Base-by-base conservation (phyloP, 2,329 filamentous ascomycete genomes). In the Neonectria punicea region DNA sequence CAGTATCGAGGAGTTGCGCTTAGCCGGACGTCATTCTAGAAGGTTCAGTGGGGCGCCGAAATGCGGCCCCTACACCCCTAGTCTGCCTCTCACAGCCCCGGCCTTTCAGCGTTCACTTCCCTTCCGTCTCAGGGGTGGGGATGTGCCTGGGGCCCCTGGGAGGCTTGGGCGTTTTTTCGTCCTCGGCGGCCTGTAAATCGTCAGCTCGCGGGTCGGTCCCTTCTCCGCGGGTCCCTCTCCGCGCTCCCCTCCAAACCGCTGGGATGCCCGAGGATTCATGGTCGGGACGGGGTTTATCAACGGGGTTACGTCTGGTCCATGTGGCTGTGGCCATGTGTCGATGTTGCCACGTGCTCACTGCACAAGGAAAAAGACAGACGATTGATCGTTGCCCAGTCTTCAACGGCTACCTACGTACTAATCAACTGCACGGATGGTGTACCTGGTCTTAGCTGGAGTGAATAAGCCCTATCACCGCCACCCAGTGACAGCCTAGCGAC, bases 11-110 rank as follows among this genome's bases (percentile, higher is more conserved):
- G 75, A 54, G 56, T 74, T 82, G 78, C 77, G 76, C 53, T 67
- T 80, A 81, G 65, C 61, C 70, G 63, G 60, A 71, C 58, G 70
- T 61, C 73, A 73, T 82, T 82, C 81, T 81, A 80, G 81, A 82
- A 82, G 78, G 71, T 82, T 82, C 80, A 78, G 80, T 82, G 80
- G 80, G 78, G 73, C 75, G 44, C 36, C 28, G 22, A n/a, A 43
- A 20, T 30, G 25, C 28, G 25, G 47, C 8, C 47, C 46, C 44
- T 47, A 49, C 44, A 13, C 16, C 46, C 46, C 46, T 16, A 3
- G 30, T 30, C 30, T 2, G 30, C 46, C 22, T 25, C 25, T 25
- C 25, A 6, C 25, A 25, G 25, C 25, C 25, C 25, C 25, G 25
- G 25, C 5, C 25, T 25, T 25, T 25, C 25, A 25, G 25, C 25